A percentile compares a stretch with the other conserved stretches of the same genome.
These are phyloP conservation scores for Pseudocercospora vitis DNA, from an alignment of 2,329 filamentous ascomycete species.

Conservation along the genomic window DNA sequence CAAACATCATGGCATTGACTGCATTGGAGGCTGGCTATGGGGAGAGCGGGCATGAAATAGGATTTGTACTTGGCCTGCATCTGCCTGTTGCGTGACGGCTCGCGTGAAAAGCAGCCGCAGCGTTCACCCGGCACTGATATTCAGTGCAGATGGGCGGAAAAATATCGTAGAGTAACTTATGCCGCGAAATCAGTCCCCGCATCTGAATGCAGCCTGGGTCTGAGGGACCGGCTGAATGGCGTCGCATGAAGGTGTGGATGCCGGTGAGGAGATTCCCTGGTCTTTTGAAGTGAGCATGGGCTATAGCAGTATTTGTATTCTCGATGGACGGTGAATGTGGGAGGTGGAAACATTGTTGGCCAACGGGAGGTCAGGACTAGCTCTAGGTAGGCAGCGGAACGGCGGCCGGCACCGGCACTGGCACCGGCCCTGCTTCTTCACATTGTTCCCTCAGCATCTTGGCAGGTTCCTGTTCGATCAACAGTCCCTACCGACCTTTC, in stretches of 20 bases:
- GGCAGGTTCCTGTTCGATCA: no score
- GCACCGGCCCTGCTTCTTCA: no score
- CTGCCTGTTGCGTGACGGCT: not conserved
- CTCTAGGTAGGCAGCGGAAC: no score
- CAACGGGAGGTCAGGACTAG: no score
- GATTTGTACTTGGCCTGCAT: slow-evolving; percentile 9
- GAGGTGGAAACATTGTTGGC: not conserved
- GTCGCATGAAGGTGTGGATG: not conserved
- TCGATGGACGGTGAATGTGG: not conserved
- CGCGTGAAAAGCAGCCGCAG: slow-evolving; percentile 8
- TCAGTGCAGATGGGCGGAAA: slow-evolving; percentile 13
- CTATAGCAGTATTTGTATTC: not conserved
- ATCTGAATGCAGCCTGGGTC: slow-evolving; percentile 17
- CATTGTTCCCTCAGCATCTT: no score
- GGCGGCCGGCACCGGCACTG: no score
- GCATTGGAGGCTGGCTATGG: not conserved
- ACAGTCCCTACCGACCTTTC: not conserved
- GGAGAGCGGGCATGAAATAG: not conserved
- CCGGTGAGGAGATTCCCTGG: not conserved
- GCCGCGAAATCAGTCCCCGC: slow-evolving; percentile 11
- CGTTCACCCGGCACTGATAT: no score
- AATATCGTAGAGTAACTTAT: slow-evolving; percentile 12
- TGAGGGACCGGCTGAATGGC: slow-evolving; percentile 14
- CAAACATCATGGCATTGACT: not conserved
- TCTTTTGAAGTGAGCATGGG: no score